A percentile compares a stretch with the other conserved stretches of the same genome.
These are phyloP conservation scores for Solanum chilense DNA, from an alignment of 257 asterid genomes.

Conservation along the genomic window DNA sequence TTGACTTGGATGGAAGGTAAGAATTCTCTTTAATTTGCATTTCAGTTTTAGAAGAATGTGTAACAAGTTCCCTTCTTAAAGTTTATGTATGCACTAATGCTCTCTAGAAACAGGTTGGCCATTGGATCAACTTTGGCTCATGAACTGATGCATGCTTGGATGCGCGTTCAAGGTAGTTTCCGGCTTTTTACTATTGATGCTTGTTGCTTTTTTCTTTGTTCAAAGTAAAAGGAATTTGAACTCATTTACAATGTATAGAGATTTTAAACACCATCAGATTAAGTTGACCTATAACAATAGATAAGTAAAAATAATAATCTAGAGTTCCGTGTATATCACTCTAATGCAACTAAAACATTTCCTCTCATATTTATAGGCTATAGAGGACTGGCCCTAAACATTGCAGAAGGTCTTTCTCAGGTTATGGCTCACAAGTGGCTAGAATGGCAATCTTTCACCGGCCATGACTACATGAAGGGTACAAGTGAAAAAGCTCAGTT, in stretches of 20 bases:
- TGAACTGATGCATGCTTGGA: conserved; percentile 2
- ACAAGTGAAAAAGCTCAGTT: background rate
- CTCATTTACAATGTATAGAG: background rate
- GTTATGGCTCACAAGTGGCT: background rate
- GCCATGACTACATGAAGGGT: background rate
- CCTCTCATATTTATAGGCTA: background rate
- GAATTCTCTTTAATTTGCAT: background rate
- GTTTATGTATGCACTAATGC: background rate
- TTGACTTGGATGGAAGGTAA: background rate
- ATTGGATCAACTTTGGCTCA: background rate
- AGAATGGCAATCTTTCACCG: background rate
- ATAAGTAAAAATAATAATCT: no score
- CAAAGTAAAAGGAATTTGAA: background rate
- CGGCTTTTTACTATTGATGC: background rate
- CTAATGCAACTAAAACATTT: background rate
- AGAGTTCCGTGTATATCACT: background rate
- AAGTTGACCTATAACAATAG: background rate
- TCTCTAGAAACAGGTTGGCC: background rate
- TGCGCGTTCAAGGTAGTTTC: background rate
- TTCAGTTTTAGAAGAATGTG: background rate
- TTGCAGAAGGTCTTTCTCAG: background rate
- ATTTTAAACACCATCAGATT: background rate
- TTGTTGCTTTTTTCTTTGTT: background rate
- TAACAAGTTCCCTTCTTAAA: background rate
- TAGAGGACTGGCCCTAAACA: background rate